Evolutionary conservation across 73 alveolate genomes (phyloP).

Genomic region (Stentor coeruleus): DNA sequence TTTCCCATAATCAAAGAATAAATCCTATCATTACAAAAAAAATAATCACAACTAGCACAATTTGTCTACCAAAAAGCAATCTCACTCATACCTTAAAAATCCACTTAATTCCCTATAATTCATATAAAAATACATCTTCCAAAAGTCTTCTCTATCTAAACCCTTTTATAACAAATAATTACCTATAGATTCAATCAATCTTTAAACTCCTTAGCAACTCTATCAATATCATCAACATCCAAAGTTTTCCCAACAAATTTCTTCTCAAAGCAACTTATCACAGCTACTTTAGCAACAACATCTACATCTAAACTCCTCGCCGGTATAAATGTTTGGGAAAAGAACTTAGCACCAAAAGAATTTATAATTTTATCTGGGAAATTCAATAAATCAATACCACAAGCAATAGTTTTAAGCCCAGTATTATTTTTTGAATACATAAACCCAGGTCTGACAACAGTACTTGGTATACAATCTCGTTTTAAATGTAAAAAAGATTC

Average conservation of each 20-base stretch:
- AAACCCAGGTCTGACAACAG: constrained; percentile 22
- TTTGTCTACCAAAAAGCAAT: no score
- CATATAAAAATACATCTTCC: neutral
- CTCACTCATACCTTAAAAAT: neutral
- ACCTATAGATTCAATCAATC: neutral
- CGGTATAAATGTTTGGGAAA: constrained; percentile 5
- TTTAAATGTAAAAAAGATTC: neutral
- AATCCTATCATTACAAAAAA: no score
- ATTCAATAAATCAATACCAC: neutral
- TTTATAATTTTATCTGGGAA: neutral
- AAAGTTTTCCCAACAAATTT: constrained; percentile 14
- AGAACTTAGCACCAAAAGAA: neutral
- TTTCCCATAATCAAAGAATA: no score
- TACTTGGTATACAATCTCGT: neutral
- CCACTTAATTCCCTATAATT: neutral
- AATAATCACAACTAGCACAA: no score
- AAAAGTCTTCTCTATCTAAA: neutral
- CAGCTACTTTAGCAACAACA: constrained; percentile 27
- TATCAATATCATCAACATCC: constrained; percentile 17
- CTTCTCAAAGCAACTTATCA: neutral
- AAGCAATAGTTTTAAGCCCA: neutral
- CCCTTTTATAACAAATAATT: neutral
- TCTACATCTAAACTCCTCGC: constrained; percentile 5
- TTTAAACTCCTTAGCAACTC: neutral
- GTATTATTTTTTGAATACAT: neutral